Evolutionary conservation across 2,329 filamentous ascomycete genomes (phyloP).

Genomic region (Chaetoscypha palmicola): DNA sequence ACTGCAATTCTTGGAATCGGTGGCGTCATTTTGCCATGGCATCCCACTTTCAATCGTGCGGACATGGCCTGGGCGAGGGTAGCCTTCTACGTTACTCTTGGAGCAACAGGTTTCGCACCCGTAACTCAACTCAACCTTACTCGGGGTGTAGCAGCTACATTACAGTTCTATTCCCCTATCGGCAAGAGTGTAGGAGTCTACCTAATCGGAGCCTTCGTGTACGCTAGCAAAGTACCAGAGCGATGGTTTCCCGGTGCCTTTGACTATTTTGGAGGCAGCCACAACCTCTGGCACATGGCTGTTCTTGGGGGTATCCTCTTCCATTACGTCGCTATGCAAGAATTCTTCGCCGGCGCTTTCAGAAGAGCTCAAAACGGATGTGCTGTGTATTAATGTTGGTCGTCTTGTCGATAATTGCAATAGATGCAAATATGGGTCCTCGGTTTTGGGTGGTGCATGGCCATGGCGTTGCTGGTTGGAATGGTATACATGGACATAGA

Average conservation of each 20-base stretch:
- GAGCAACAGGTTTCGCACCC: constrained; percentile 81
- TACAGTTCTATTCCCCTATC: constrained; percentile 83
- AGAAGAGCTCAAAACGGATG: constrained; percentile 44
- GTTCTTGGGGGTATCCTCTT: constrained; percentile 95
- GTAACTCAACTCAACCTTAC: constrained; percentile 75
- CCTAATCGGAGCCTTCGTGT: constrained; percentile 74
- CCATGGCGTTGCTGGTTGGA: background rate
- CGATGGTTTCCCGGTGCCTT: constrained; percentile 89
- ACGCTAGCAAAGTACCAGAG: constrained; percentile 88
- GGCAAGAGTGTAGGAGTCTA: constrained; percentile 83
- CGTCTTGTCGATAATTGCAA: no score
- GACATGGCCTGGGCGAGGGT: constrained; percentile 94
- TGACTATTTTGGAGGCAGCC: constrained; percentile 89
- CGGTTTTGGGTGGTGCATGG: background rate
- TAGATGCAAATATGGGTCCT: no score
- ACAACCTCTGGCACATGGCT: constrained; percentile 96
- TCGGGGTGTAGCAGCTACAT: constrained; percentile 72
- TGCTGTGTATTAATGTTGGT: constrained; percentile 19
- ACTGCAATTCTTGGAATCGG: constrained; percentile 77
- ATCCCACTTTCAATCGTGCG: constrained; percentile 83
- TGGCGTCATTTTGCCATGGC: constrained; percentile 91
- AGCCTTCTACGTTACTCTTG: constrained; percentile 82
- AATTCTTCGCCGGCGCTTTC: constrained; percentile 80
- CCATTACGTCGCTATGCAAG: constrained; percentile 93
- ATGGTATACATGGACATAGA: background rate